Evolutionary conservation across 116 monocot genomes (phyloP).

Genomic region (Zostera marina): DNA sequence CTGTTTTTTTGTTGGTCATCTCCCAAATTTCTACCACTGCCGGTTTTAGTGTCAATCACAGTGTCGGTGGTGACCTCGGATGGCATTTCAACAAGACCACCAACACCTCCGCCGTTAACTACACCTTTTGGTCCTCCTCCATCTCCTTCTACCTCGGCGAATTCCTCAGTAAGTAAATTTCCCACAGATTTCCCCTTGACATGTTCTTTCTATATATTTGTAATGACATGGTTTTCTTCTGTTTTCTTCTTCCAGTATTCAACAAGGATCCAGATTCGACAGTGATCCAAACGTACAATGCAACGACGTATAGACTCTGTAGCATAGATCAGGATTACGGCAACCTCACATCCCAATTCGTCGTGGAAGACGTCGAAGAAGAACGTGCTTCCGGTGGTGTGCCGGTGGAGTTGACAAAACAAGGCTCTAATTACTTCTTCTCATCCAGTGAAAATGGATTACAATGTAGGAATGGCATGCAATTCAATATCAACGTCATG

Average conservation of each 20-base stretch:
- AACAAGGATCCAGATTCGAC: conserved; percentile 32
- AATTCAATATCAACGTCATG: conserved; percentile 38
- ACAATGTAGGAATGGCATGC: conserved; percentile 49
- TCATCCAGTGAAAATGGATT: conserved; percentile 36
- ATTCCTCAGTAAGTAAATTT: conserved; percentile 36
- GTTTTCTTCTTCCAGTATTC: conserved; percentile 37
- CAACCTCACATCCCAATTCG: conserved; percentile 15
- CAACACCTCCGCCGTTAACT: conserved; percentile 39
- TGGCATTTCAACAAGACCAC: conserved; percentile 39
- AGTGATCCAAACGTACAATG: conserved; percentile 62
- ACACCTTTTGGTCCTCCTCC: conserved; percentile 41
- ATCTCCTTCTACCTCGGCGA: conserved; percentile 70
- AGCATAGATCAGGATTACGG: conserved; percentile 35
- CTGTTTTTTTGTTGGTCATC: background rate
- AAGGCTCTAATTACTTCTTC: conserved; percentile 55
- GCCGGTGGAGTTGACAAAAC: conserved; percentile 30
- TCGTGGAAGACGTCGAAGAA: conserved; percentile 5
- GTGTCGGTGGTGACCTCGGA: conserved; percentile 45
- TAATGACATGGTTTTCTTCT: background rate
- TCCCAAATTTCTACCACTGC: background rate
- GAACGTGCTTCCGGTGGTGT: conserved; percentile 8
- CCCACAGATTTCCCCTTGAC: too few relatives aligned
- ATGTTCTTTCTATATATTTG: too few relatives aligned
- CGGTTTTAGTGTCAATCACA: conserved; percentile 27
- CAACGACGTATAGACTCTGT: conserved; percentile 50